phyloP scores from a whole-genome alignment of 2,329 filamentous ascomycete genomes.

The Penicillium sp. region DNA sequence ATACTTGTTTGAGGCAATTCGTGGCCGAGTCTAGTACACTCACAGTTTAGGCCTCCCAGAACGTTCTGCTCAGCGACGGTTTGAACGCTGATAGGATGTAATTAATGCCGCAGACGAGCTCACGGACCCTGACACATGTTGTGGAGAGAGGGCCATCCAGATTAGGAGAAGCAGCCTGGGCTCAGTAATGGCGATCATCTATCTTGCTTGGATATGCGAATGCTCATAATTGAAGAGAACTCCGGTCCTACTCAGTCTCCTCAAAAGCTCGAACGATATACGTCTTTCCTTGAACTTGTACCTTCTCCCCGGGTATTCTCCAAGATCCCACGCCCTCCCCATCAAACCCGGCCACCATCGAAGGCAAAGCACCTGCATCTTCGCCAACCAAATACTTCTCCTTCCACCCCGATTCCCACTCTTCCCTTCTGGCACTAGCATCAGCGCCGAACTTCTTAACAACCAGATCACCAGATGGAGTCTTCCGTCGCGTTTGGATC shows the following conservation, averaged over 20 bases:
- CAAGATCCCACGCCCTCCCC: conserved; percentile 14
- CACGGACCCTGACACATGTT: too few species aligned
- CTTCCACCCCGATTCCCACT: conserved; percentile 22
- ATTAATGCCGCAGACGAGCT: too few species aligned
- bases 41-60: background rate
- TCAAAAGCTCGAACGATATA: conserved; percentile 32
- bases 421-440: conserved; percentile 31
- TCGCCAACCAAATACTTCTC: conserved; percentile 20
- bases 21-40: background rate
- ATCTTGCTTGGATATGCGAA: background rate
- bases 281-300: conserved; percentile 14
- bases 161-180: too few species aligned
- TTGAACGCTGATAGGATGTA: too few species aligned
- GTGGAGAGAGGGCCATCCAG: too few species aligned
- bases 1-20: background rate
- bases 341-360: conserved; percentile 16
- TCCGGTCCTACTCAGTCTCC: conserved; percentile 3
- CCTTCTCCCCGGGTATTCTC: conserved; percentile 18
- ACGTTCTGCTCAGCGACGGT: background rate
- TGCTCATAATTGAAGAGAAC: background rate
- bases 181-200: too few species aligned
- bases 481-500: conserved; percentile 8
- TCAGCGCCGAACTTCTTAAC: conserved; percentile 22
- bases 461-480: conserved; percentile 9
- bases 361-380: conserved; percentile 17